These are phyloP conservation scores for Xylariales sp. DNA, from an alignment of 2,329 filamentous ascomycete genomes.

Conservation along the genomic window DNA sequence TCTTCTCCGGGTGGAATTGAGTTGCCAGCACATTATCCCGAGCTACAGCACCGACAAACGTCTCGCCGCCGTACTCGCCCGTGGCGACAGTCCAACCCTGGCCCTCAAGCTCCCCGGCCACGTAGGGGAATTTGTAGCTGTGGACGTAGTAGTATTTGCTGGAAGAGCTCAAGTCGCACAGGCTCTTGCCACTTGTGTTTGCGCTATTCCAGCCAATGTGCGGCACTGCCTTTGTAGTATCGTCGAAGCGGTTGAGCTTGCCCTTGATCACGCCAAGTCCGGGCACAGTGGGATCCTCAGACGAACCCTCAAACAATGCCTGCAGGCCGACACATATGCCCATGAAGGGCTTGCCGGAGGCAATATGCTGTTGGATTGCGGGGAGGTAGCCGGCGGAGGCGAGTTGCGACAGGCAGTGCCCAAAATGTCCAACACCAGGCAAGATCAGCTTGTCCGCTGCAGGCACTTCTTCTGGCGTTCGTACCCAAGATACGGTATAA, in stretches of 20 bases:
- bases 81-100: slow-evolving; percentile 92
- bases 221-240: slow-evolving; percentile 80
- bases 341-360: slow-evolving; percentile 94
- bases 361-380: slow-evolving; percentile 77
- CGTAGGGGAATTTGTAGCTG: slow-evolving; percentile 82
- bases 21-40: slow-evolving; percentile 84
- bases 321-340: slow-evolving; percentile 95
- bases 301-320: slow-evolving; percentile 81
- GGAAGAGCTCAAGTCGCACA: slow-evolving; percentile 74
- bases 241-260: slow-evolving; percentile 70
- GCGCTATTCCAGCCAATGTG: slow-evolving; percentile 99
- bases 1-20: slow-evolving; percentile 98
- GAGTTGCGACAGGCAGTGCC: slow-evolving; percentile 87
- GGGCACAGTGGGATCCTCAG: slow-evolving; percentile 66
- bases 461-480: slow-evolving; percentile 75
- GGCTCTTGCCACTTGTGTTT: slow-evolving; percentile 49
- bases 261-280: slow-evolving; percentile 75
- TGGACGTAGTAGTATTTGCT: slow-evolving; percentile 99
- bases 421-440: slow-evolving; percentile 95
- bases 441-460: slow-evolving; percentile 93
- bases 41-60: slow-evolving; percentile 86
- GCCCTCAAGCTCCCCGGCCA: slow-evolving; percentile 66
- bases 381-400: slow-evolving; percentile 77
- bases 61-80: slow-evolving; percentile 79
- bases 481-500: slow-evolving; percentile 90